These are phyloP conservation scores for Juglanconis sp. DNA, from an alignment of 2,329 filamentous ascomycete species.

Conservation along the genomic window DNA sequence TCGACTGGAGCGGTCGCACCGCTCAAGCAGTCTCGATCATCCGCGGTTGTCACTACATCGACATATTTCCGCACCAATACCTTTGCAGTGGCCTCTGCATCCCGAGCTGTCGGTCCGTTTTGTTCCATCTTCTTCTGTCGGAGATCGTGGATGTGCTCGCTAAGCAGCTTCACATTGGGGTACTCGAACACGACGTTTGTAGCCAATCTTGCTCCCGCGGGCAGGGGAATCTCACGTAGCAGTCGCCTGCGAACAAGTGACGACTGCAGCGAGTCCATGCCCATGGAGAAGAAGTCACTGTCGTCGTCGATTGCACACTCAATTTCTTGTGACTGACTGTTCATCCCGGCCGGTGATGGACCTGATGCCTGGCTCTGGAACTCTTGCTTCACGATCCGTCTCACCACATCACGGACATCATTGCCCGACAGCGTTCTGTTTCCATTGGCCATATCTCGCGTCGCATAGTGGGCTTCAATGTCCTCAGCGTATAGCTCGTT, in stretches of 20 bases:
- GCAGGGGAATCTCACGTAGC: constrained; percentile 24
- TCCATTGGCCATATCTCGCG: not conserved
- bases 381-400: not conserved
- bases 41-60: constrained; percentile 25
- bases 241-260: constrained; percentile 24
- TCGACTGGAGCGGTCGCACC: not conserved
- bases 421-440: constrained; percentile 15
- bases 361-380: not conserved
- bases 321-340: constrained; percentile 1
- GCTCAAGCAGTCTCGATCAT: constrained; percentile 21
- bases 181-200: constrained; percentile 30
- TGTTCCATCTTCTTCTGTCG: constrained; percentile 15
- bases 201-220: constrained; percentile 13
- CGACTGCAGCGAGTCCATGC: constrained; percentile 28
- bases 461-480: constrained; percentile 43
- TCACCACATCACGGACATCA: not conserved
- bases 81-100: constrained; percentile 31
- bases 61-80: constrained; percentile 37
- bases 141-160: constrained; percentile 24
- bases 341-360: not conserved
- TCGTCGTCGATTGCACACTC: constrained; percentile 8
- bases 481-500: constrained; percentile 45
- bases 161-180: constrained; percentile 23
- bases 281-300: constrained; percentile 27
- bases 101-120: constrained; percentile 2